Conservation (phyloP, 257 asterid species). For the Gynochthodes officinalis region DNA sequence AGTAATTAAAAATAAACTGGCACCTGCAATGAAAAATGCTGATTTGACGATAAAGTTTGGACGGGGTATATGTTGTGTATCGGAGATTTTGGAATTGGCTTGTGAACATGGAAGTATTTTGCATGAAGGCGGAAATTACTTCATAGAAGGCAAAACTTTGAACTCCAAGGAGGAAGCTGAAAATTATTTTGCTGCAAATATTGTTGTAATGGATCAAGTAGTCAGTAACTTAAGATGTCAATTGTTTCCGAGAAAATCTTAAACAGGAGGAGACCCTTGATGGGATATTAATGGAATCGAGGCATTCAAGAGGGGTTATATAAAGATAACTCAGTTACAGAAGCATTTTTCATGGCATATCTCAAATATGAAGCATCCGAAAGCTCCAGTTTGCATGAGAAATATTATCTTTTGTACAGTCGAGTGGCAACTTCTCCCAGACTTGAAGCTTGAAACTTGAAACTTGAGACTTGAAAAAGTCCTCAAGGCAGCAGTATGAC, state of each 20-base stretch:
- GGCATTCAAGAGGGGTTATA: background rate
- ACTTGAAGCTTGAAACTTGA: no score
- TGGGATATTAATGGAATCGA: background rate
- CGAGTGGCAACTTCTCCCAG: background rate
- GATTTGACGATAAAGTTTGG: constrained; percentile 67
- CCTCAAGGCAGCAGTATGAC: no score
- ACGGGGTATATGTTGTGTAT: constrained; percentile 53
- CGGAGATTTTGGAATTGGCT: constrained; percentile 85
- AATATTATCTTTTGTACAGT: background rate
- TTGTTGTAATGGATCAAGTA: constrained; percentile 45
- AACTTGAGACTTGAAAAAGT: no score
- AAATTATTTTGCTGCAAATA: constrained; percentile 54
- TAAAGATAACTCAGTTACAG: background rate
- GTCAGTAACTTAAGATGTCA: constrained; percentile 54
- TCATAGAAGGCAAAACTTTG: constrained; percentile 51
- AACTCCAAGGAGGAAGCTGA: constrained; percentile 57
- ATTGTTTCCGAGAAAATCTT: constrained; percentile 43
- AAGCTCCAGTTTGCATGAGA: background rate
- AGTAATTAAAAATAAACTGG: constrained; percentile 85
- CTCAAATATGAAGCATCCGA: background rate
- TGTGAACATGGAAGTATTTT: constrained; percentile 74
- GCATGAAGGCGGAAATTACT: constrained; percentile 52
- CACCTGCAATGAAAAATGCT: constrained; percentile 73
- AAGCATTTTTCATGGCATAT: background rate
- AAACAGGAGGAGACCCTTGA: no score